Base-by-base conservation (phyloP, 345 rosid genomes). In the Combretum micranthum region DNA sequence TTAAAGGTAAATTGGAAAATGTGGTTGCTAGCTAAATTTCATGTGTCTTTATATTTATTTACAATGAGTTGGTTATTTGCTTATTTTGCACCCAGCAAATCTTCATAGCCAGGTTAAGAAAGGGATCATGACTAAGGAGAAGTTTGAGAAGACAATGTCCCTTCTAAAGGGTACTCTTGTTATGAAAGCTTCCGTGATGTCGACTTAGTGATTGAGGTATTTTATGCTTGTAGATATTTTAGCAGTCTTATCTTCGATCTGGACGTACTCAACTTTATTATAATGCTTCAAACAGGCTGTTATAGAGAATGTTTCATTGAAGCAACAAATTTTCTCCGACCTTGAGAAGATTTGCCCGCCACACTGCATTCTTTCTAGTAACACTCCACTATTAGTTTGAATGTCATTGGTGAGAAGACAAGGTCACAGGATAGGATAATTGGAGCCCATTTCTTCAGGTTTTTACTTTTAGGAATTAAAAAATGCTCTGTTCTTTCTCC, bases 151-250 rank as follows among this genome's bases (percentile, higher is more conserved):
- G 73, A 80, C 91, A 22, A 15, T 83, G 61, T 83, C 92, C 52
- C 83, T 82, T 62, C 85, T 93, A 18, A 83, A 64, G 66, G 94
- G 99, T 47, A 81, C 71, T 65, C 87, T 89, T 57, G 86, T 64
- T 89, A 89, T 64, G 87, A 87, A 70, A 80, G 85, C 71, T 87
- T 93, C 64, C 79, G 68, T 65, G 87, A 89, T 61, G 96, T 85
- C 64, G 97, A 89, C 83, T 55, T 93, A 85, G 99, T 93, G 59
- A 85, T 93, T 18, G 99, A 93, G 97, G 98, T 92, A 79, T 46
- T 52, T 59, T 45, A 54, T 42, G 42, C 39, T 32, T 32, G 48
- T 62, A 22, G 57, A 20, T 63, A 32, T 44, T 56, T 43, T 20
- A 3, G 20, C 37, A 13, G 12, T 12, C n/a, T 19, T 32, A 21